These are phyloP conservation scores for Xylaria sp. DNA, from an alignment of 2,329 filamentous ascomycete species.

Conservation along the genomic window DNA sequence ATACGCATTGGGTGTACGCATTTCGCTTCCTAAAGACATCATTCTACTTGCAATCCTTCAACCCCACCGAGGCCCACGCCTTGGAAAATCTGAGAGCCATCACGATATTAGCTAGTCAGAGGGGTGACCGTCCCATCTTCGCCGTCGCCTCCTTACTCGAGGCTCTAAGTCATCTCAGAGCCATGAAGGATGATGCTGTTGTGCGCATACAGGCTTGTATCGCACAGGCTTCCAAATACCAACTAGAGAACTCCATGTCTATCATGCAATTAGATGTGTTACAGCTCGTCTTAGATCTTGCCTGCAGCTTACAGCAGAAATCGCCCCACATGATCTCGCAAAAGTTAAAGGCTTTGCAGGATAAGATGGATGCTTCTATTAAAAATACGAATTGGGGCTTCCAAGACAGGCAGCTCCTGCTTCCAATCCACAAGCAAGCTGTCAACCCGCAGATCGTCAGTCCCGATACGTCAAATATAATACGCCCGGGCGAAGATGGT, in stretches of 20 bases:
- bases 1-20: slow-evolving; percentile 78
- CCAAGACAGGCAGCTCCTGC: slow-evolving; percentile 59
- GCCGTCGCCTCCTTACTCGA: slow-evolving; percentile 74
- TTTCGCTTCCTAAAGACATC: slow-evolving; percentile 79
- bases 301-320: slow-evolving; percentile 73
- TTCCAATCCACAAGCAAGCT: slow-evolving; percentile 65
- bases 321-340: slow-evolving; percentile 64
- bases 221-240: slow-evolving; percentile 77
- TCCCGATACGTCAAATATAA: slow-evolving; percentile 64
- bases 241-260: slow-evolving; percentile 70
- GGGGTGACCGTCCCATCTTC: slow-evolving; percentile 71
- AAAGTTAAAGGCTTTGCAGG: slow-evolving; percentile 72
- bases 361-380: slow-evolving; percentile 67
- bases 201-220: slow-evolving; percentile 78
- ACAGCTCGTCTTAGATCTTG: slow-evolving; percentile 74
- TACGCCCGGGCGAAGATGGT: slow-evolving; percentile 59
- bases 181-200: slow-evolving; percentile 71
- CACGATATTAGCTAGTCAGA: slow-evolving; percentile 65
- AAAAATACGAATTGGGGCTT: slow-evolving; percentile 58
- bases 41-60: slow-evolving; percentile 71
- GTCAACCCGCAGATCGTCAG: slow-evolving; percentile 63
- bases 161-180: slow-evolving; percentile 74
- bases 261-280: slow-evolving; percentile 75
- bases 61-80: slow-evolving; percentile 69
- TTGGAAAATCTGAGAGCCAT: slow-evolving; percentile 77